These are phyloP conservation scores for Biscogniauxia sp. DNA, from an alignment of 2,329 filamentous ascomycete species.

Conservation along the genomic window DNA sequence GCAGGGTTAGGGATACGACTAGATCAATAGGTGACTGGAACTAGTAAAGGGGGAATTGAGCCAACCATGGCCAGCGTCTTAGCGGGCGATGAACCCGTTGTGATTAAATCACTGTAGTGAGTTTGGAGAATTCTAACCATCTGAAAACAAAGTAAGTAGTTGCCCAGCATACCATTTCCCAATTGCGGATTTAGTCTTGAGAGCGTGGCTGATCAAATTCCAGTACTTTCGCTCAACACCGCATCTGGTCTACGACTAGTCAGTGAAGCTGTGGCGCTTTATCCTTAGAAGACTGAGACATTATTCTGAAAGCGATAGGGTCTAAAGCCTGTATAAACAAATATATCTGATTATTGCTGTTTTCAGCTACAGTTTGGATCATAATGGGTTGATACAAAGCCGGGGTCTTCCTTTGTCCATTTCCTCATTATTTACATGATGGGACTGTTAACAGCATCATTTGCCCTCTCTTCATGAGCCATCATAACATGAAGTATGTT, in stretches of 20 bases:
- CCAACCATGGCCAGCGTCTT: background rate
- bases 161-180: background rate
- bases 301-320: constrained; percentile 11
- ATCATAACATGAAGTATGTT: background rate
- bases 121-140: background rate
- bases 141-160: background rate
- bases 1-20: background rate
- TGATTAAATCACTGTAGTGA: background rate
- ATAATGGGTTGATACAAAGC: constrained; percentile 13
- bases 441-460: background rate
- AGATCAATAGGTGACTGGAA: background rate
- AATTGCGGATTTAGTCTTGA: background rate
- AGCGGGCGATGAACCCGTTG: background rate
- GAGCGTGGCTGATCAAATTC: constrained; percentile 8
- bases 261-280: constrained; percentile 10
- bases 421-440: constrained; percentile 17
- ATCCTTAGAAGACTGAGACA: constrained; percentile 8
- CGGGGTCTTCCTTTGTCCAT: constrained; percentile 15
- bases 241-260: constrained; percentile 11
- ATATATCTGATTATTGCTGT: constrained; percentile 7
- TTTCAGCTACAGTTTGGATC: constrained; percentile 11
- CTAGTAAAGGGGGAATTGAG: background rate
- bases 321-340: background rate
- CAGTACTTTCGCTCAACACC: constrained; percentile 8
- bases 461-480: background rate